These are phyloP conservation scores for Ustilago esculenta DNA, from an alignment of 1,284 basidiomycete genomes.

Conservation along the genomic window DNA sequence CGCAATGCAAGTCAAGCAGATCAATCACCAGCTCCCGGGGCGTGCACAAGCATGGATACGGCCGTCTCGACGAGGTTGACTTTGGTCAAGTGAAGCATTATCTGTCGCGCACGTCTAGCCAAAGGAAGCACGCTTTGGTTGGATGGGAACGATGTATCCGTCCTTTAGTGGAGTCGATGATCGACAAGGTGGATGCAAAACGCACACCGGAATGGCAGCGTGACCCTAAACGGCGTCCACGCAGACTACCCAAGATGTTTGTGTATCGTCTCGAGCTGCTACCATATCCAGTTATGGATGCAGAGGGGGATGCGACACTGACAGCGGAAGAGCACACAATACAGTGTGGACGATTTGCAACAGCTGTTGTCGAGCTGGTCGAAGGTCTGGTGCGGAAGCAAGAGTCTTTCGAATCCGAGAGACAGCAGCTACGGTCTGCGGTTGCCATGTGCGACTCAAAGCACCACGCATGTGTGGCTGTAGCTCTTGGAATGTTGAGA, in stretches of 20 bases:
- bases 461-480: too few species aligned
- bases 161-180: not conserved
- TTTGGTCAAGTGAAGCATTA: too few species aligned
- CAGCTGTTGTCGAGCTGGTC: too few species aligned
- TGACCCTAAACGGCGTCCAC: not conserved
- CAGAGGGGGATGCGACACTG: not conserved
- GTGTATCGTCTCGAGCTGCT: not conserved
- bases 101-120: too few species aligned
- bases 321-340: not conserved
- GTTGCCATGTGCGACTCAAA: too few species aligned
- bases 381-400: too few species aligned
- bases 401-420: too few species aligned
- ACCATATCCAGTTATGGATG: not conserved
- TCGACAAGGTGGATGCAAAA: not conserved
- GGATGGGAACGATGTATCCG: not conserved
- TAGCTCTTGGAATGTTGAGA: too few species aligned
- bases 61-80: too few species aligned
- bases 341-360: not conserved
- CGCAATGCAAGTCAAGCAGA: not conserved
- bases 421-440: too few species aligned
- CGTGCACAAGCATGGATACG: not conserved
- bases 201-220: constrained; percentile 6
- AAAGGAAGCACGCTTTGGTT: not conserved
- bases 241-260: not conserved
- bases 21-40: not conserved